Evolutionary conservation across 2,329 filamentous ascomycete genomes (phyloP), one percentile per base, ranked within the genome.

Genomic region (Sclerotinia subarctica): DNA sequence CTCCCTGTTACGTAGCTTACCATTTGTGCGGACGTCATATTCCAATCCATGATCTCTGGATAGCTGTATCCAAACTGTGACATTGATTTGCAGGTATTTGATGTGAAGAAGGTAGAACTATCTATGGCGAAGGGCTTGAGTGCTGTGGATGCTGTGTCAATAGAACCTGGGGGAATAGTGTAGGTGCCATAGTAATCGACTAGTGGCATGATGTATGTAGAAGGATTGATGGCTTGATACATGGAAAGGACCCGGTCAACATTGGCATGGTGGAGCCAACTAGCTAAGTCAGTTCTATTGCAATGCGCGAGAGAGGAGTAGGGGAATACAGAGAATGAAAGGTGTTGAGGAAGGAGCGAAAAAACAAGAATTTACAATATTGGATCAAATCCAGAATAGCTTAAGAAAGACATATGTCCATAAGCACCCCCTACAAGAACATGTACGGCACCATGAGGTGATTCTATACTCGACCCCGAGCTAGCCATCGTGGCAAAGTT

Each of bases 1-100:
- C 87, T 84, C 0, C 85, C 83, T 51, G 86, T 83, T 35, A 92
- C 81, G 72, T 89, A 88, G 69, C 84, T 83, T 49, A 83, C 81
- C 58, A 92, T 26, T 54, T 88, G 81, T 19, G 65, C 60, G 19
- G 69, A 44, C 21, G 83, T 83, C 78, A 87, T 86, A 49, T 81
- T 83, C 71, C 86, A 85, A 73, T 79, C 77, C 66, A 75, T 69
- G 24, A 83, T 75, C 42, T 75, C 75, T 3, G 74, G 74, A 66
- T 76, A 76, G 1, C 72, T 73, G 59, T 76, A 75, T 15, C 72
- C 74, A 32, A 76, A 75, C 4, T 68, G 58, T 35, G 66, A 70
- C 5, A 69, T 67, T 7, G 69, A 51, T 17, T 72, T 69, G 5
- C 68, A 59, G 26, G 71, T 68, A 29, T 53, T 62, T 0, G 73